Evolutionary conservation across 257 asterid species (phyloP), one percentile per base, ranked within the genome.

Genomic region (Lantana camara): DNA sequence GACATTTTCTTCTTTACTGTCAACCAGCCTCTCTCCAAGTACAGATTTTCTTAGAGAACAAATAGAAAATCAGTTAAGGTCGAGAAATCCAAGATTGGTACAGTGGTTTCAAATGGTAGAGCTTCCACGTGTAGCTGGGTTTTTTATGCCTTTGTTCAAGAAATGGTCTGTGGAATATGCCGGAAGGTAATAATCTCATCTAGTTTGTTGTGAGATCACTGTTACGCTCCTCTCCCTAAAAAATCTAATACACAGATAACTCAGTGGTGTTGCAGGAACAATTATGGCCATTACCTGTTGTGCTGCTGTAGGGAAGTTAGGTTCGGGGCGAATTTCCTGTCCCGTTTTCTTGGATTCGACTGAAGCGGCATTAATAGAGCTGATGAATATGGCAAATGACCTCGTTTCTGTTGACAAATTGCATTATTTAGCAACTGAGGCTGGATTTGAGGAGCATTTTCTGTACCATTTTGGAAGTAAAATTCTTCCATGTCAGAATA

Each of bases 241-340:
- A 75, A 57, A 58, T 74, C 72, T 79, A 73, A 77, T 66, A 46
- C 66, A 63, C 69, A 63, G 64, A 34, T 9, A 67, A 61, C 70
- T 67, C 95, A 89, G 95, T 79, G 97, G 94, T 73, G 85, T 89
- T 85, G 97, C 97, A 84, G 97, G 95, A 67, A 75, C 73, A 4
- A 65, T 84, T 52, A 75, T 83, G 82, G 97, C 91, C 16, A 81
- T 87, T 58, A 79, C 86, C 45, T 87, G 88, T 61, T 87, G 89
- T 75, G 74, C 86, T 57, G 84, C 95, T 63, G 67, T 86, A 1
- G 55, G 63, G 60, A 84, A 86, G 73, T 69, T 89, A 67, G 80
- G 78, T 37, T 56, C 80, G 4, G 79, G 68, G 19, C 71, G 86
- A 49, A 62, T 74, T 68, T 78, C 85, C 27, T 77, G 74, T 68